phyloP scores from a whole-genome alignment of 2,329 filamentous ascomycete species.

The Colletotrichum eremochloae region DNA sequence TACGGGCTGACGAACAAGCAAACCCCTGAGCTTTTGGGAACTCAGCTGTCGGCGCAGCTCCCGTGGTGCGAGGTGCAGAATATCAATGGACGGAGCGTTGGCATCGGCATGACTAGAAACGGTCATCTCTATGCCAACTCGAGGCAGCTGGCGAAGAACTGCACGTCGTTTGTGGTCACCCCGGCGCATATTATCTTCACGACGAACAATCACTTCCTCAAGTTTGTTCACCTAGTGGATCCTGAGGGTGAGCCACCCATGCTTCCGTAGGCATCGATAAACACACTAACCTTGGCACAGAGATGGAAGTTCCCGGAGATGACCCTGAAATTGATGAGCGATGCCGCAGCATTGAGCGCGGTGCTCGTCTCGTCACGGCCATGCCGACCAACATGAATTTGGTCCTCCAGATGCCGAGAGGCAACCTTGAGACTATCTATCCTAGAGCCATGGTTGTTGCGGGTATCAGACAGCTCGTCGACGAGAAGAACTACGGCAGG shows the following conservation, averaged over 20 bases:
- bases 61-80: conserved; percentile 62
- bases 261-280: no score
- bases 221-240: conserved; percentile 86
- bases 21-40: conserved; percentile 23
- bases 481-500: conserved; percentile 82
- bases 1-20: conserved; percentile 52
- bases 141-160: conserved; percentile 82
- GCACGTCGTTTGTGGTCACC: conserved; percentile 90
- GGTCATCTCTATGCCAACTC: conserved; percentile 86
- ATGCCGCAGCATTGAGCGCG: conserved; percentile 91
- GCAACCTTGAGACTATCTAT: conserved; percentile 95
- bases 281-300: conserved; percentile 58
- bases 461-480: conserved; percentile 86
- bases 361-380: conserved; percentile 86
- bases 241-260: conserved; percentile 68
- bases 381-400: conserved; percentile 90
- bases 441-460: conserved; percentile 93
- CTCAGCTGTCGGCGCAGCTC: conserved; percentile 53
- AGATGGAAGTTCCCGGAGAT: conserved; percentile 85
- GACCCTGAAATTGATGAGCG: conserved; percentile 93
- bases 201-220: conserved; percentile 91
- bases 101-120: conserved; percentile 77
- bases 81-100: conserved; percentile 48
- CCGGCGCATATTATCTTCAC: conserved; percentile 89
- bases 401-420: conserved; percentile 93